A percentile compares a stretch with the other conserved stretches of the same genome.
Evolutionary conservation across 495 filamentous ascomycete species (phyloP).

Genomic region (Pseudomonodictys pantanalensis): DNA sequence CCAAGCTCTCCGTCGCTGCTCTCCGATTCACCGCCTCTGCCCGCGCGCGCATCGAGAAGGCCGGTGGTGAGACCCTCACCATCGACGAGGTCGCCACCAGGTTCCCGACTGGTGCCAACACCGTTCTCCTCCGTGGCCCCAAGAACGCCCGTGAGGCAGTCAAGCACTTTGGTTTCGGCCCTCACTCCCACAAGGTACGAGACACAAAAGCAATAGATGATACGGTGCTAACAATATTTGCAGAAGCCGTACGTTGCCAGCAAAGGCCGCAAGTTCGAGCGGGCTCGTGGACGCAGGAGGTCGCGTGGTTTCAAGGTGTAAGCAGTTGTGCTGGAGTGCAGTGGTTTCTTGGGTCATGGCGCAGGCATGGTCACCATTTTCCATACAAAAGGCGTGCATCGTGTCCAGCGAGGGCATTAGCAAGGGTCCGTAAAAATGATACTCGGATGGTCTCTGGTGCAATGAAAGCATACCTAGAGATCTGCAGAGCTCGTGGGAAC

Average conservation of each 20-base stretch:
- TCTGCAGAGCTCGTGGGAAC: constrained; percentile 1
- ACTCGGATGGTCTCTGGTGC: constrained; percentile 21
- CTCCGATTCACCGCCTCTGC: constrained; percentile 95
- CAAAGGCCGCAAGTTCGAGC: constrained; percentile 99
- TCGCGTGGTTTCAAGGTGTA: constrained; percentile 99
- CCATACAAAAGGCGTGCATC: constrained; percentile 24
- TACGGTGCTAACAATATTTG: constrained; percentile 38
- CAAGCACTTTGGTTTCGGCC: constrained; percentile 98
- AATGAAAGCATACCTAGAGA: constrained; percentile 16
- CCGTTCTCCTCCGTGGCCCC: constrained; percentile 87
- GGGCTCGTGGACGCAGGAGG: constrained; percentile 92
- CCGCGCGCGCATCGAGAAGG: constrained; percentile 84
- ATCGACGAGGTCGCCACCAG: constrained; percentile 93
- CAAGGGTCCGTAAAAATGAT: constrained; percentile 29
- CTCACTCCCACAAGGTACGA: constrained; percentile 92
- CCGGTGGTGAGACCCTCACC: constrained; percentile 90
- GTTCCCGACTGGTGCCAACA: constrained; percentile 90
- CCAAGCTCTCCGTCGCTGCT: constrained; percentile 88
- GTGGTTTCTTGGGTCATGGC: constrained; percentile 22
- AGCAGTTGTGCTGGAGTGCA: constrained; percentile 8
- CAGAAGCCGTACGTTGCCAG: constrained; percentile 93
- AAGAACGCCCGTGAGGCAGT: constrained; percentile 96
- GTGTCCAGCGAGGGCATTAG: constrained; percentile 18
- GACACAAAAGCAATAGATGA: not conserved
- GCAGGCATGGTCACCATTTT: constrained; percentile 21